These are phyloP conservation scores for Seminavis robusta DNA, from an alignment of 108 stramenopile genomes.

Conservation along the genomic window DNA sequence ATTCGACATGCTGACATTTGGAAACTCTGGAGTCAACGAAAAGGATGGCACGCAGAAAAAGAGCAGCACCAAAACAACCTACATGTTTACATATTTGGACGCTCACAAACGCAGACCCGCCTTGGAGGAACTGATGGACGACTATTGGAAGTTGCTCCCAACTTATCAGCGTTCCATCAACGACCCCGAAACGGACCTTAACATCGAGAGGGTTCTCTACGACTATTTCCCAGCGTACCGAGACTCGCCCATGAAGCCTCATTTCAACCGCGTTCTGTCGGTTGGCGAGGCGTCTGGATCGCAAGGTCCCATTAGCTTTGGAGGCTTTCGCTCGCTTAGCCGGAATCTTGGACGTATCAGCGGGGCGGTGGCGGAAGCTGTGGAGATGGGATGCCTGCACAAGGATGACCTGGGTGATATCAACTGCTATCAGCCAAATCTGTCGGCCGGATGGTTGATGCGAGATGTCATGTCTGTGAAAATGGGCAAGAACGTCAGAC, in stretches of 20 bases:
- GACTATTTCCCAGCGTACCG: slow-evolving; percentile 83
- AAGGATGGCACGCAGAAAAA: too few species aligned
- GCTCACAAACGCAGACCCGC: slow-evolving; percentile 58
- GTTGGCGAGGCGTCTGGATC: slow-evolving; percentile 78
- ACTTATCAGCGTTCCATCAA: slow-evolving; percentile 52
- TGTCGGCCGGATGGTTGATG: slow-evolving; percentile 87
- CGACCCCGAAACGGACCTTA: slow-evolving; percentile 46
- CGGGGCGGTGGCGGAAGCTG: slow-evolving; percentile 63
- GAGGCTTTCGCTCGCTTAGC: slow-evolving; percentile 81
- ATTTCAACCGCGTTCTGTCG: slow-evolving; percentile 55
- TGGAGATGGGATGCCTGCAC: slow-evolving; percentile 54
- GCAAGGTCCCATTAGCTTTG: slow-evolving; percentile 84
- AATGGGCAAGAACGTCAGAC: slow-evolving; percentile 41
- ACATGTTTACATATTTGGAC: slow-evolving; percentile 85
- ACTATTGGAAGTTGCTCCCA: slow-evolving; percentile 79
- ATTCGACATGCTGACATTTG: slow-evolving; percentile 45
- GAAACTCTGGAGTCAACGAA: too few species aligned
- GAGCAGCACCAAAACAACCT: too few species aligned
- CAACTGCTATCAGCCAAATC: slow-evolving; percentile 79
- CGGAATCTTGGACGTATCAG: slow-evolving; percentile 71
- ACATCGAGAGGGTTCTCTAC: slow-evolving; percentile 64
- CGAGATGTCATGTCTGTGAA: slow-evolving; percentile 77
- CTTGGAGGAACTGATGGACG: slow-evolving; percentile 58
- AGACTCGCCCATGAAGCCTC: slow-evolving; percentile 64
- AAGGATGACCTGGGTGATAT: slow-evolving; percentile 63